Percentiles rank a stretch among this genome's conserved stretches.
These are phyloP conservation scores for Dendrobium nobile DNA, from an alignment of 106 monocot genomes.

Conservation along the genomic window DNA sequence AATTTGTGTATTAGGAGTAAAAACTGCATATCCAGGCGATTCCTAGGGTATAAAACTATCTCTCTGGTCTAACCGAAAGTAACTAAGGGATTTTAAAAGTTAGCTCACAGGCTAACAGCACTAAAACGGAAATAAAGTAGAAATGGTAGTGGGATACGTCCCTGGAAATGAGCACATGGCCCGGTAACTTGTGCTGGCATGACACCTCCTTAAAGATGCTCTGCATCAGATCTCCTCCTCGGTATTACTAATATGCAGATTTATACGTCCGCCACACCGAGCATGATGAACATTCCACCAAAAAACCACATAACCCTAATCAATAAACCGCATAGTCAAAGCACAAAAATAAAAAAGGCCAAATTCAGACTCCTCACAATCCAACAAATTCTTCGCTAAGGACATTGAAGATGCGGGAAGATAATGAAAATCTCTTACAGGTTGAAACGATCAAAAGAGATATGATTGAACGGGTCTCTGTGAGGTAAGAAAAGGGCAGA, in stretches of 20 bases:
- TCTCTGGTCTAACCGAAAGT: too few species aligned
- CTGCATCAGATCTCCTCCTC: background rate
- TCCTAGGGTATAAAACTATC: too few species aligned
- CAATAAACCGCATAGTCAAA: slow-evolving; percentile 4
- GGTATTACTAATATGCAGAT: slow-evolving; percentile 7
- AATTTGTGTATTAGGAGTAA: too few species aligned
- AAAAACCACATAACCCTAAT: slow-evolving; percentile 10
- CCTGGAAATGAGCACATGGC: too few species aligned
- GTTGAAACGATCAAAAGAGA: background rate
- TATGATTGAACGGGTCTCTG: background rate
- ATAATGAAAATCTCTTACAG: background rate
- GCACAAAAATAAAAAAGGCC: background rate
- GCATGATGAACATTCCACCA: slow-evolving; percentile 7
- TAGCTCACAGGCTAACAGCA: too few species aligned
- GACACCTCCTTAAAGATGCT: too few species aligned
- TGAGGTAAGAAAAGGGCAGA: background rate
- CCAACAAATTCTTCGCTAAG: background rate
- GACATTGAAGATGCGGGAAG: background rate
- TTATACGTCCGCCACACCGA: slow-evolving; percentile 8
- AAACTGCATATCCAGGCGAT: too few species aligned
- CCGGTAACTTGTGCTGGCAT: too few species aligned
- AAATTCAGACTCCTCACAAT: background rate
- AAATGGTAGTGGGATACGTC: too few species aligned
- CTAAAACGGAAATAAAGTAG: too few species aligned
- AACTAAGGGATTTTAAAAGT: too few species aligned